Conservation (phyloP, 306 rosid species). For the Quercus parvula region DNA sequence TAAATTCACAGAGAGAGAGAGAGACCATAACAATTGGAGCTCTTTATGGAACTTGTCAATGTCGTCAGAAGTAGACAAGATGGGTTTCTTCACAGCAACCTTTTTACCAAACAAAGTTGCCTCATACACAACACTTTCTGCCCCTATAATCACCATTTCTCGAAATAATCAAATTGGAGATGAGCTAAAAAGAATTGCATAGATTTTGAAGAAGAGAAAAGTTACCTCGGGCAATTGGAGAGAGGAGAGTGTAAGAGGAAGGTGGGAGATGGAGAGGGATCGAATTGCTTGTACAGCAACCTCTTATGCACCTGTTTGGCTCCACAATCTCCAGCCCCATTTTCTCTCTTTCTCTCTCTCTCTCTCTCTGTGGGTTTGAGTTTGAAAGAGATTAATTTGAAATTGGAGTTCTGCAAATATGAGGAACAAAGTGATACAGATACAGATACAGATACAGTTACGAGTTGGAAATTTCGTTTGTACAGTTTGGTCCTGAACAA, state of each 20-base stretch:
- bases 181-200: too few species aligned
- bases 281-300: constrained; percentile 69
- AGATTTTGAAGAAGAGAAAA: too few species aligned
- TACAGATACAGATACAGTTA: not conserved
- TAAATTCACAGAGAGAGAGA: constrained; percentile 1
- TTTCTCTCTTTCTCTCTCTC: not conserved
- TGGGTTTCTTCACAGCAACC: constrained; percentile 89
- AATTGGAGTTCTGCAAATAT: not conserved
- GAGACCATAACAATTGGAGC: constrained; percentile 75
- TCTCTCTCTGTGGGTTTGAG: not conserved
- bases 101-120: constrained; percentile 64
- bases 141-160: constrained; percentile 44
- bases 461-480: not conserved
- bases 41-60: constrained; percentile 80
- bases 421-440: not conserved
- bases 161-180: not conserved
- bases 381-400: not conserved
- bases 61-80: constrained; percentile 70
- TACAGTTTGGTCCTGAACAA: not conserved
- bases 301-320: constrained; percentile 87
- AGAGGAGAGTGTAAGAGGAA: constrained; percentile 63
- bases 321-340: constrained; percentile 62
- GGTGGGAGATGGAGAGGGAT: constrained; percentile 86
- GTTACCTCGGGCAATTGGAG: constrained; percentile 79
- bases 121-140: constrained; percentile 84